Conservation (phyloP, 305 asterid species). For the Petunia hybrid region DNA sequence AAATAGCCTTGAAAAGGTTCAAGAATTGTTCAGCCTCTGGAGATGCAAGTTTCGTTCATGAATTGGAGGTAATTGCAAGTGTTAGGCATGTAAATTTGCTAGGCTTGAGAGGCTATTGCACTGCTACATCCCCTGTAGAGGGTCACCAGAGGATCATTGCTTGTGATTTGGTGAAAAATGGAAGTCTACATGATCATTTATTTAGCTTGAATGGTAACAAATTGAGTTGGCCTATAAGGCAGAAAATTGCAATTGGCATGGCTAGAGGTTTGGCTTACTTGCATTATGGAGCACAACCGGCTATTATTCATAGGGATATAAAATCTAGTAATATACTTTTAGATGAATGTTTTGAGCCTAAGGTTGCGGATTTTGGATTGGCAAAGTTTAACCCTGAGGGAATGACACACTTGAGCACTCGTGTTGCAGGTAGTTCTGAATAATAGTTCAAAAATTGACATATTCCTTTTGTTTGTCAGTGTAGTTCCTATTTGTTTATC, state of each 20-base stretch:
- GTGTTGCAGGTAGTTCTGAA: conserved; percentile 36
- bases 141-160: conserved; percentile 57
- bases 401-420: conserved; percentile 52
- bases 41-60: conserved; percentile 45
- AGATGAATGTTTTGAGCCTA: conserved; percentile 50
- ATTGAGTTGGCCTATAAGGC: conserved; percentile 53
- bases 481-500: no score
- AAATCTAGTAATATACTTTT: conserved; percentile 54
- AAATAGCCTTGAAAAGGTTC: conserved; percentile 56
- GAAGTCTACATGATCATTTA: conserved; percentile 53
- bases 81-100: conserved; percentile 54
- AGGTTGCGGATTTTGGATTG: conserved; percentile 56
- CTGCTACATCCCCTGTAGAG: conserved; percentile 43
- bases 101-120: conserved; percentile 52
- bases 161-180: conserved; percentile 55
- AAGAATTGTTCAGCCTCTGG: conserved; percentile 55
- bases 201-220: conserved; percentile 37
- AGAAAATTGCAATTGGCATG: conserved; percentile 49
- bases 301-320: conserved; percentile 53
- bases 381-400: conserved; percentile 56
- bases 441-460: no score
- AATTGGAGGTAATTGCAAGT: conserved; percentile 58
- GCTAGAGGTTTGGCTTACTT: conserved; percentile 53
- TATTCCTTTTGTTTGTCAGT: no score
- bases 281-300: conserved; percentile 50